Percentiles rank a stretch among this genome's conserved stretches.
These are phyloP conservation scores for Massariosphaeria phaeospora DNA, from an alignment of 495 filamentous ascomycete species.

Conservation along the genomic window DNA sequence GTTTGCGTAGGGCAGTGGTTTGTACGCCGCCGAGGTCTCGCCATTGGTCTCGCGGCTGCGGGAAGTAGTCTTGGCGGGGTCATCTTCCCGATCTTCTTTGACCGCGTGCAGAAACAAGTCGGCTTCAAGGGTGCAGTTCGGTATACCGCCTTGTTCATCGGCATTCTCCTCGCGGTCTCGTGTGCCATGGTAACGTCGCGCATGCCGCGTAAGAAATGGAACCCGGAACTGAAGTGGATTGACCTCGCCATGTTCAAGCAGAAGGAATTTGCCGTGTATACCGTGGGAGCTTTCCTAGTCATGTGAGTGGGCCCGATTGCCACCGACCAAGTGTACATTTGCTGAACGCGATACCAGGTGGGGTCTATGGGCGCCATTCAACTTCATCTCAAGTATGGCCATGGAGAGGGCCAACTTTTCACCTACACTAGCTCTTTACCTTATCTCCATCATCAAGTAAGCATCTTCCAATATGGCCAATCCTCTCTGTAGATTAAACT, in stretches of 20 bases:
- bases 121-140: not conserved
- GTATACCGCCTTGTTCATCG: not conserved
- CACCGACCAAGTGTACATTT: not conserved
- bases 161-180: not conserved
- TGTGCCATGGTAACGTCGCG: not conserved
- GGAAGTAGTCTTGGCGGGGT: constrained; percentile 53
- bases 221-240: not conserved
- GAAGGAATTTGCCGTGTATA: not conserved
- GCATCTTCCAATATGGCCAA: not conserved
- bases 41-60: constrained; percentile 60
- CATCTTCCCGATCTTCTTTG: constrained; percentile 66
- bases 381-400: not conserved
- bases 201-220: constrained; percentile 1
- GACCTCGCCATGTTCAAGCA: not conserved
- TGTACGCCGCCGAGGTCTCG: constrained; percentile 47
- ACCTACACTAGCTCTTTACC: not conserved
- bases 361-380: not conserved
- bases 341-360: not conserved
- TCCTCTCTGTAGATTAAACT: not conserved
- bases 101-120: not conserved
- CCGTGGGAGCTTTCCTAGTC: not conserved
- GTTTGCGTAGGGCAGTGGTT: constrained; percentile 46
- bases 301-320: not conserved
- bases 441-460: constrained; percentile 4
- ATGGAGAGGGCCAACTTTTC: not conserved